Base-by-base conservation (phyloP, 106 monocot species). In the Dioscorea zingiberensis region DNA sequence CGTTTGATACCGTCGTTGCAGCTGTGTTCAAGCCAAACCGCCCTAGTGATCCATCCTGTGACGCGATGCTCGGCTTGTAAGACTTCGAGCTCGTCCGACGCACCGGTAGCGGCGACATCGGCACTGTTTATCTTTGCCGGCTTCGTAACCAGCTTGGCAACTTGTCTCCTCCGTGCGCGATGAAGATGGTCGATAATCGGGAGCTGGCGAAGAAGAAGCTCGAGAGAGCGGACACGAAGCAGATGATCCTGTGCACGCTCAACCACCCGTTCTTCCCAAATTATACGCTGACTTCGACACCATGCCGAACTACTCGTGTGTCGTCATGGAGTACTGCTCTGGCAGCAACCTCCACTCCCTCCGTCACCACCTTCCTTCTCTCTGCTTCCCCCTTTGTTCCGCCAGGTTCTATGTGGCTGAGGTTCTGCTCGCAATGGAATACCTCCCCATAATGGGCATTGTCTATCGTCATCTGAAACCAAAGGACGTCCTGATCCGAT, bases 381-480 rank as follows among this genome's bases (percentile, higher is more conserved):
- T 65, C 23, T 76, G 94, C n/a, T 94, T 94, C 87, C 60, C 88
- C 7, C 17, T 88, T 13, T 25, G 57, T 24, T 46, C 81, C 38
- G 78, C 84, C 1, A 78, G 91, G 66, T 94, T 94, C 45, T 94
- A 90, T 67, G 94, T 78, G 22, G 89, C 94, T 1, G 94, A 94
- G 77, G 89, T 94, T 14, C 66, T 94, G 48, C 58, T 94, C 30
- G 90, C 94, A 17, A 55, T 94, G 25, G 94, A 94, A 71, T 94
- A 94, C 80, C 85, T 94, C 44, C 94, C 90, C 87, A 73, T 91
- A 82, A 71, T 94, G 48, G 94, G 94, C 7, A 83, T 91, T 22
- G 77, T 94, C 1, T 94, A 94, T 90, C 76, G 94, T 13, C 90
- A 94, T 67, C 78, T 94, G 21, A 94, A 94, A 70, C 94, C 94